Evolutionary conservation across 2,329 filamentous ascomycete genomes (phyloP).

Genomic region (Neonectria punicea): DNA sequence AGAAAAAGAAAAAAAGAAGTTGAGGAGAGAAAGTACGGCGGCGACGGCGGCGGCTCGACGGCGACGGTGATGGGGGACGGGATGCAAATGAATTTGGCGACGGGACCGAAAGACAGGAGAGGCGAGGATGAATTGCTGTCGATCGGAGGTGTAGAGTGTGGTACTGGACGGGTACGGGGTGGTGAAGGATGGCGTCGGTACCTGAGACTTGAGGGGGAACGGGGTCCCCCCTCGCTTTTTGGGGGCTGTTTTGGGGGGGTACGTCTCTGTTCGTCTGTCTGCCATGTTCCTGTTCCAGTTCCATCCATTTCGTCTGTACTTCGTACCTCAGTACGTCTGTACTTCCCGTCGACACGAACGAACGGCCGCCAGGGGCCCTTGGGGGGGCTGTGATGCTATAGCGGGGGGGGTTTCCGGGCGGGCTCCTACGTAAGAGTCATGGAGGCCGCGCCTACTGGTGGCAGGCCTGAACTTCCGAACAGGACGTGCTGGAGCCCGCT

Average conservation of each 20-base stretch:
- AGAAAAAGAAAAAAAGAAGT: slow-evolving; percentile 3
- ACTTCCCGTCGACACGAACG: slow-evolving; percentile 19
- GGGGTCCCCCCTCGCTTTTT: slow-evolving; percentile 10
- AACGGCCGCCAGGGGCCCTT: slow-evolving; percentile 21
- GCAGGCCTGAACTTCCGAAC: neutral
- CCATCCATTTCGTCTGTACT: slow-evolving; percentile 6
- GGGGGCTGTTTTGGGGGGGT: slow-evolving; percentile 7
- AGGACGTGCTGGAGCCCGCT: neutral
- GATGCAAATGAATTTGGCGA: slow-evolving; percentile 21
- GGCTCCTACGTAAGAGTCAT: neutral
- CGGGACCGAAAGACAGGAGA: slow-evolving; percentile 21
- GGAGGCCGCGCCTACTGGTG: neutral
- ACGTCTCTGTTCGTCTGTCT: slow-evolving; percentile 8
- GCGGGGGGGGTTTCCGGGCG: neutral
- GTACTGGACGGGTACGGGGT: slow-evolving; percentile 19
- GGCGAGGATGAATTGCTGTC: slow-evolving; percentile 25
- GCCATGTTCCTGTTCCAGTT: neutral
- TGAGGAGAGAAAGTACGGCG: slow-evolving; percentile 6
- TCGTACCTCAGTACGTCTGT: slow-evolving; percentile 12
- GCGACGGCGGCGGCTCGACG: neutral
- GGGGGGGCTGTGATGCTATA: slow-evolving; percentile 14
- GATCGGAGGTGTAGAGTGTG: slow-evolving; percentile 10
- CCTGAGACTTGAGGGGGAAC: slow-evolving; percentile 13
- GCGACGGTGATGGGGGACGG: slow-evolving; percentile 19
- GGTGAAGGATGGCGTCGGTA: slow-evolving; percentile 16